These are phyloP conservation scores for Cordyceps tenuipes DNA, from an alignment of 2,329 filamentous ascomycete species.

Conservation along the genomic window DNA sequence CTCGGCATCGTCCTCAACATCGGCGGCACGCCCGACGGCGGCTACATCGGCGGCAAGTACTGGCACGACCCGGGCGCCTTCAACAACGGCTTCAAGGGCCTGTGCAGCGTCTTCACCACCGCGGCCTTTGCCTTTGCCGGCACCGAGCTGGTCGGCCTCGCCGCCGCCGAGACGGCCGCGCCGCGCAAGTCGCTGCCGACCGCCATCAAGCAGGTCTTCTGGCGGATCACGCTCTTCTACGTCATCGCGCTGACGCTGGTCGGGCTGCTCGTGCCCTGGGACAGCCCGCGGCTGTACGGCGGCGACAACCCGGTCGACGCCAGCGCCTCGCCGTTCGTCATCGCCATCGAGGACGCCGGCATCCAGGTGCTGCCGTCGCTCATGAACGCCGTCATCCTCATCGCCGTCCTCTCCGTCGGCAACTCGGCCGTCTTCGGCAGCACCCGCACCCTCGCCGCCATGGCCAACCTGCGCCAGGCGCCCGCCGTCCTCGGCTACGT, in stretches of 20 bases:
- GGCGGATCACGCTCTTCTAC: slow-evolving; percentile 79
- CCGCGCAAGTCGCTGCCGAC: slow-evolving; percentile 66
- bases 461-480: slow-evolving; percentile 73
- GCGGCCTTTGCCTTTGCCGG: slow-evolving; percentile 62
- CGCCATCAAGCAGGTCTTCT: slow-evolving; percentile 79
- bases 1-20: slow-evolving; percentile 71
- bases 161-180: slow-evolving; percentile 60
- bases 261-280: slow-evolving; percentile 65
- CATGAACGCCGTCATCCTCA: slow-evolving; percentile 80
- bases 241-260: slow-evolving; percentile 67
- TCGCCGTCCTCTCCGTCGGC: slow-evolving; percentile 76
- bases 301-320: slow-evolving; percentile 34
- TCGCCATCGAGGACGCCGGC: slow-evolving; percentile 70
- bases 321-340: slow-evolving; percentile 74
- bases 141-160: slow-evolving; percentile 60
- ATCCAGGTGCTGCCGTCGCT: slow-evolving; percentile 68
- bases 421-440: slow-evolving; percentile 80
- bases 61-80: slow-evolving; percentile 73
- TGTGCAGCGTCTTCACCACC: slow-evolving; percentile 61
- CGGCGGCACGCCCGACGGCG: slow-evolving; percentile 57
- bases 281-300: slow-evolving; percentile 24
- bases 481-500: slow-evolving; percentile 64
- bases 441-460: slow-evolving; percentile 70
- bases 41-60: slow-evolving; percentile 65
- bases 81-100: slow-evolving; percentile 65